These are phyloP conservation scores for Pulveroboletus sp. DNA, from an alignment of 1,284 basidiomycete species.

Conservation along the genomic window DNA sequence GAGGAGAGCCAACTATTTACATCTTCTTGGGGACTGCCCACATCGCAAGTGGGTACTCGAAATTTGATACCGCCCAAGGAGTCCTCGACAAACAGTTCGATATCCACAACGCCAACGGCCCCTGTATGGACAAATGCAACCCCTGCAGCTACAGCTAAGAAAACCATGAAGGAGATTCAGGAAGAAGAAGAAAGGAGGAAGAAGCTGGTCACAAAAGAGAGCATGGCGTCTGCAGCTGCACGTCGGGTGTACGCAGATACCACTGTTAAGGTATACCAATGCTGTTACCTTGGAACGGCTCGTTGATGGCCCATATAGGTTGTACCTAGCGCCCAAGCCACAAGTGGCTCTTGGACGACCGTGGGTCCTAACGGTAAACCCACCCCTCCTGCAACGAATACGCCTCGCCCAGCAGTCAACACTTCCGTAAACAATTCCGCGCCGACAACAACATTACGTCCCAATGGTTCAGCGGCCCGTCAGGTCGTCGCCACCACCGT, in stretches of 20 bases:
- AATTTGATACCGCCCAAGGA: conserved; percentile 48
- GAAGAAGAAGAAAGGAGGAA: conserved; percentile 93
- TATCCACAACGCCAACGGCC: conserved; percentile 32
- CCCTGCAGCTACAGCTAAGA: conserved; percentile 66
- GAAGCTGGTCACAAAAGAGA: conserved; percentile 65
- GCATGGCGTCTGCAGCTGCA: conserved; percentile 52
- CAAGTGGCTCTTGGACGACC: conserved; percentile 79
- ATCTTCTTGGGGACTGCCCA: conserved; percentile 78
- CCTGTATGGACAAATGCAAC: conserved; percentile 70
- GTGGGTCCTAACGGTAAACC: conserved; percentile 80
- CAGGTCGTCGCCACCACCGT: conserved; percentile 36
- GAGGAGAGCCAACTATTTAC: conserved; percentile 66
- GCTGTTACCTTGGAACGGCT: not conserved
- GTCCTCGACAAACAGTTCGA: conserved; percentile 39
- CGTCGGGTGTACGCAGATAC: conserved; percentile 82
- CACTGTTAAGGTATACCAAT: conserved; percentile 61
- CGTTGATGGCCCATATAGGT: conserved; percentile 25
- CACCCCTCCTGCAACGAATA: conserved; percentile 32
- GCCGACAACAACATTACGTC: conserved; percentile 33
- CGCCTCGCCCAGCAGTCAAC: conserved; percentile 41
- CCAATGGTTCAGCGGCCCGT: conserved; percentile 42
- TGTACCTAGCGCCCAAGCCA: conserved; percentile 23
- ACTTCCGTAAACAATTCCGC: conserved; percentile 25
- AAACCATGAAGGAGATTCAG: conserved; percentile 98
- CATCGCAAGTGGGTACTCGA: conserved; percentile 67